These are phyloP conservation scores for Diplodia sapinea DNA, from an alignment of 2,329 filamentous ascomycete genomes.

Conservation along the genomic window DNA sequence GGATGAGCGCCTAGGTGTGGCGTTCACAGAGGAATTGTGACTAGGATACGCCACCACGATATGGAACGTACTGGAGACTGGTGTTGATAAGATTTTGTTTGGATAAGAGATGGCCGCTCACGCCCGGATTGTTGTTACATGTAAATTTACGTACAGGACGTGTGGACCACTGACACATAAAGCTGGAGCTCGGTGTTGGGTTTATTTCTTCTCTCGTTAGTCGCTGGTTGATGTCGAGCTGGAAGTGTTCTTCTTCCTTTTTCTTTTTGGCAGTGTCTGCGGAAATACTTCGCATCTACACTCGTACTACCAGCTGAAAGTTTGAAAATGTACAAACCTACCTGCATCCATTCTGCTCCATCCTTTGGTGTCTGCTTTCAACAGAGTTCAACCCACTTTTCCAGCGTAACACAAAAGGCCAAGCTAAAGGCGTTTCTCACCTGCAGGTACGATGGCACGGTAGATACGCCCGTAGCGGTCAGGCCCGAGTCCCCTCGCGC, in stretches of 20 bases:
- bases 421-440: neutral
- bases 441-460: neutral
- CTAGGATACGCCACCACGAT: neutral
- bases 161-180: neutral
- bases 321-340: neutral
- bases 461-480: constrained; percentile 3
- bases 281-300: neutral
- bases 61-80: neutral
- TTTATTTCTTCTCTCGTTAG: neutral
- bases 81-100: constrained; percentile 4
- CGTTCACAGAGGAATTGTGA: constrained; percentile 5
- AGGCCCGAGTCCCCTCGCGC: neutral
- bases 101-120: constrained; percentile 6
- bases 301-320: neutral
- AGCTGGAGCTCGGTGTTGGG: constrained; percentile 8
- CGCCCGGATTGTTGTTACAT: neutral
- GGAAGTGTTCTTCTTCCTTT: neutral
- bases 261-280: too few species aligned
- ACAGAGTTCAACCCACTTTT: too few species aligned
- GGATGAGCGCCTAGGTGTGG: neutral
- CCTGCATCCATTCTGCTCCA: neutral
- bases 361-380: neutral
- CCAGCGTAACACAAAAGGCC: too few species aligned
- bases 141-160: neutral
- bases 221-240: constrained; percentile 3